Base-by-base conservation (phyloP, 73 alveolate genomes). In the Stentor roeselii region DNA sequence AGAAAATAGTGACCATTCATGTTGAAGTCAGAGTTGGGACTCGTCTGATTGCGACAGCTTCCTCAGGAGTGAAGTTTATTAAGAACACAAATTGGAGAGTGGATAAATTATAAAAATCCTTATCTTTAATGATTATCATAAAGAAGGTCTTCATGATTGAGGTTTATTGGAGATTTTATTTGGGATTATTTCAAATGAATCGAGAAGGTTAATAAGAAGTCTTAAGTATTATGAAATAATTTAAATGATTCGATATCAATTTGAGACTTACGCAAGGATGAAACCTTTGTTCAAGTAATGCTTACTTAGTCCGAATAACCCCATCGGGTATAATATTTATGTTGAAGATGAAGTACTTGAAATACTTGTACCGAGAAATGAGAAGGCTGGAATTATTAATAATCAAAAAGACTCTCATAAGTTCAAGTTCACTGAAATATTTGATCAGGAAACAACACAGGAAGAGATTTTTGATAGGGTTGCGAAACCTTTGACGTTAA, bases 401-500 rank as follows among this genome's bases (percentile, higher is more conserved):
- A 95, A 95, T 88, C 86, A 80, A 77, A 93, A 87, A 90, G 98
- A 95, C 84, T 82, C 95, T 59, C 86, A 92, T 82, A 92, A 95
- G 75, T 96, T 96, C 89, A 89, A 93, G 76, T 96, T 96, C 88
- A 89, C 95, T 41, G 92, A 96, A 61, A 93, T 96, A 75, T 96
- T 96, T 59, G 98, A 96, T 84, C 90, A 89, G 83, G 90, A 95
- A 35, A 80, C 98, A 2, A 35, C 96, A 2, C 92, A 96, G 90
- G 97, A 95, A 82, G 94, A 95, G 82, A 93, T 96, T 11, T 96
- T 93, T 74, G 83, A 87, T 59, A 76, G 59, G 76, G 93, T 95
- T 41, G 97, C 98, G n/a, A 50, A 75, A 39, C 95, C 95, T 27
- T 93, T 92, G 3, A 86, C 92, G 32, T n/a, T 82, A 32, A 93